Conservation (phyloP, 352 stramenopile species). For the Phytophthora vignae region DNA sequence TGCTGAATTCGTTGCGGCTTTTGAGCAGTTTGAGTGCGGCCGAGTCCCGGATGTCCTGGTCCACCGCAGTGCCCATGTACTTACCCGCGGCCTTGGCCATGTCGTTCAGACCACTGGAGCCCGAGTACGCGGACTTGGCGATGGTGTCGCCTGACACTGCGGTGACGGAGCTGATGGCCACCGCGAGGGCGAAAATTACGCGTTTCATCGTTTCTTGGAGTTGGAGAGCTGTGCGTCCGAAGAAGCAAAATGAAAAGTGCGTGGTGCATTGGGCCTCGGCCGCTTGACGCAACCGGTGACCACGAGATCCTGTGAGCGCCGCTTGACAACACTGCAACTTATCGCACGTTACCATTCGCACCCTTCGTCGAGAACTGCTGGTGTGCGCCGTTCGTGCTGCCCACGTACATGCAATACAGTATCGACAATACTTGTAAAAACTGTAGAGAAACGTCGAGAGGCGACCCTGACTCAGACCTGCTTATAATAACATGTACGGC, state of each 20-base stretch:
- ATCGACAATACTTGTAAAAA: too few species aligned
- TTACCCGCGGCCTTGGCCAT: constrained; percentile 36
- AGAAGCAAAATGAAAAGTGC: constrained; percentile 16
- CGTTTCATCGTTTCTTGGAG: constrained; percentile 18
- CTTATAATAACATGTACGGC: too few species aligned
- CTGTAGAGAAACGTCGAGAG: too few species aligned
- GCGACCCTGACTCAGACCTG: too few species aligned
- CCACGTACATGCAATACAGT: too few species aligned
- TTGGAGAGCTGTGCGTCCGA: not conserved
- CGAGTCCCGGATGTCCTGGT: constrained; percentile 31
- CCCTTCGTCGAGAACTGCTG: too few species aligned
- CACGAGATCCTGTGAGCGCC: constrained; percentile 7
- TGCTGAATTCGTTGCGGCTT: constrained; percentile 37
- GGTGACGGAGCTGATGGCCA: constrained; percentile 16
- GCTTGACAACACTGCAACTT: constrained; percentile 3
- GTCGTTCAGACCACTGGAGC: constrained; percentile 32
- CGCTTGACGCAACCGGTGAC: not conserved
- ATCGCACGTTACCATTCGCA: too few species aligned
- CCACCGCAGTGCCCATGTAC: constrained; percentile 40
- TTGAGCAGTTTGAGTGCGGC: constrained; percentile 34
- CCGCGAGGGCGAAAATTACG: constrained; percentile 13
- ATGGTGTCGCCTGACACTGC: constrained; percentile 18
- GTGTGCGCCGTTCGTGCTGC: too few species aligned
- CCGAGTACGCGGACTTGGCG: constrained; percentile 36
- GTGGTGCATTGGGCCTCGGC: not conserved